phyloP scores from a whole-genome alignment of 2,329 filamentous ascomycete species.

The Cladophialophora yegresii region DNA sequence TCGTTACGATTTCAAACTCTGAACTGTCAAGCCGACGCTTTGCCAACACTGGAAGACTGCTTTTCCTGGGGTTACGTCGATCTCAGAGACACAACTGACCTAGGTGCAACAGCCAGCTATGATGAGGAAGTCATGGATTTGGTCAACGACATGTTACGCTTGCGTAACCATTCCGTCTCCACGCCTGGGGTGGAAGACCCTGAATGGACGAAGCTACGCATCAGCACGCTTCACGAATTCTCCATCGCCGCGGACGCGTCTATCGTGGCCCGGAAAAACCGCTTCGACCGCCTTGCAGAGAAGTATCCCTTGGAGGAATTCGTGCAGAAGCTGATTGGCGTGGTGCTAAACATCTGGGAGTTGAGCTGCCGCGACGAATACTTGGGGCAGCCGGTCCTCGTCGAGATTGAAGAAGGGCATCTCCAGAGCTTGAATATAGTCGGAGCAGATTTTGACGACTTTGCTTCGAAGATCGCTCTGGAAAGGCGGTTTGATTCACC shows the following conservation, averaged over 20 bases:
- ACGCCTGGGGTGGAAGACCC: conserved; percentile 6
- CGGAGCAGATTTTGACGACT: conserved; percentile 29
- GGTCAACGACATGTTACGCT: conserved; percentile 23
- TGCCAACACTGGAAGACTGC: conserved; percentile 29
- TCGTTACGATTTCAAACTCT: conserved; percentile 8
- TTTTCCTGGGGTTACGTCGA: conserved; percentile 34
- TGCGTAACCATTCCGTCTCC: background rate
- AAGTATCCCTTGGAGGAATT: conserved; percentile 29
- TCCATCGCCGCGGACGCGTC: conserved; percentile 19
- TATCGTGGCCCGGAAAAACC: conserved; percentile 12
- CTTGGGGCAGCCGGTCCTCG: conserved; percentile 37
- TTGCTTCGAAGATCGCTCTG: conserved; percentile 26
- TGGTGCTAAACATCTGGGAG: conserved; percentile 24
- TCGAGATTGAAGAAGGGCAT: conserved; percentile 36
- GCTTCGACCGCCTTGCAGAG: conserved; percentile 26
- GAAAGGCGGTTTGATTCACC: background rate
- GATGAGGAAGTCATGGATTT: conserved; percentile 9
- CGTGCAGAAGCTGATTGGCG: conserved; percentile 17
- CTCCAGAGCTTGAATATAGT: conserved; percentile 27
- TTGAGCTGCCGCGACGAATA: conserved; percentile 24
- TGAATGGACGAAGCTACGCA: conserved; percentile 26
- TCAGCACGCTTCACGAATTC: conserved; percentile 27
- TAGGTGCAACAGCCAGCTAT: background rate
- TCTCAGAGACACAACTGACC: background rate
- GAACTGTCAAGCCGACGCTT: background rate